phyloP scores from a whole-genome alignment of 352 stramenopile genomes.

The Aphanomyces stellatus region DNA sequence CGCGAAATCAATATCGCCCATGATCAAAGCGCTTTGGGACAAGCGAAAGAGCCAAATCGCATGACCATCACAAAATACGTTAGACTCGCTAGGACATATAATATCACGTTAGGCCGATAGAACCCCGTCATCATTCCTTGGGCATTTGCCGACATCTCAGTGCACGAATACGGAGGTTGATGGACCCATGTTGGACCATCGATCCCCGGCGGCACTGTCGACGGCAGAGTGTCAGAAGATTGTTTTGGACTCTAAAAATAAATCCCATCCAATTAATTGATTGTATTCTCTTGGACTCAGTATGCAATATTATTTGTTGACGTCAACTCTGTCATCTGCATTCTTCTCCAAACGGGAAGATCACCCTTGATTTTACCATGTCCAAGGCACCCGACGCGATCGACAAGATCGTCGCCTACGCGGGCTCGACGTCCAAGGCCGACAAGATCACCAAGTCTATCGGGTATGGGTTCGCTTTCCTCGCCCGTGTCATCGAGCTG shows the following conservation, averaged over 20 bases:
- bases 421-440: constrained; percentile 41
- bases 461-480: constrained; percentile 50
- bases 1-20: constrained; percentile 1
- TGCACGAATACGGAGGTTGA: too few species aligned
- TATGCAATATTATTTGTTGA: background rate
- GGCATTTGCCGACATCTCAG: background rate
- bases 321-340: background rate
- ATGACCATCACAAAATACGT: background rate
- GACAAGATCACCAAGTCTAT: constrained; percentile 84
- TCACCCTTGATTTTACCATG: too few species aligned
- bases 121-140: too few species aligned
- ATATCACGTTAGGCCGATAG: too few species aligned
- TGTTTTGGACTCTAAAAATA: background rate
- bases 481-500: constrained; percentile 46
- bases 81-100: too few species aligned
- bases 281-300: background rate
- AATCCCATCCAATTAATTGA: background rate
- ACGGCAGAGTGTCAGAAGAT: too few species aligned
- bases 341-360: too few species aligned
- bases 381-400: too few species aligned
- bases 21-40: constrained; percentile 14
- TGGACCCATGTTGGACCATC: too few species aligned
- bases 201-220: too few species aligned
- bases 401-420: constrained; percentile 63
- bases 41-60: constrained; percentile 15